phyloP scores from a whole-genome alignment of 2,329 filamentous ascomycete genomes.

The Incumbomyces delicatus region DNA sequence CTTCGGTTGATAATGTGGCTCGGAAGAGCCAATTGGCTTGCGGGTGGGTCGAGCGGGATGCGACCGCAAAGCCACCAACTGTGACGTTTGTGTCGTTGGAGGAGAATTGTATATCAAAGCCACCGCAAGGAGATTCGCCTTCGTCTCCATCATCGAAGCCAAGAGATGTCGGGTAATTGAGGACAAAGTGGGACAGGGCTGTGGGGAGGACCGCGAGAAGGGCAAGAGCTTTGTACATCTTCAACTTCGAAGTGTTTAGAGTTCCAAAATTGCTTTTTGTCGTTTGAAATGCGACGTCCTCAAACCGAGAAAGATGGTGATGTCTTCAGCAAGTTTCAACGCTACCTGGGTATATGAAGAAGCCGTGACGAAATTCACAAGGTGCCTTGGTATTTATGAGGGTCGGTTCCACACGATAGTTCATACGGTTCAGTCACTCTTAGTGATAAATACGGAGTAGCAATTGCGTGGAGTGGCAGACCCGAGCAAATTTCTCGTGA shows the following conservation, averaged over 20 bases:
- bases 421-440: too few species aligned
- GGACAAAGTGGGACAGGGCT: slow-evolving; percentile 44
- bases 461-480: too few species aligned
- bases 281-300: background rate
- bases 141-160: slow-evolving; percentile 41
- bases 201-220: slow-evolving; percentile 8
- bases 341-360: too few species aligned
- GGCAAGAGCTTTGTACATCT: background rate
- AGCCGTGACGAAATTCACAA: too few species aligned
- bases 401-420: too few species aligned
- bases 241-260: background rate
- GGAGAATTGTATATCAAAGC: slow-evolving; percentile 29
- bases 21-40: slow-evolving; percentile 23
- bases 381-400: background rate
- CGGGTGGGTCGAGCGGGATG: slow-evolving; percentile 26
- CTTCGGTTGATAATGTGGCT: slow-evolving; percentile 43
- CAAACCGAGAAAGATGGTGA: background rate
- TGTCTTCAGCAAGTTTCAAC: too few species aligned
- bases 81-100: slow-evolving; percentile 41
- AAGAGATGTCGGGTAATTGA: slow-evolving; percentile 43
- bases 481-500: background rate
- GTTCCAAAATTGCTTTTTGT: background rate
- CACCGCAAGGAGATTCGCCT: slow-evolving; percentile 41
- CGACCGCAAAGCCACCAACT: slow-evolving; percentile 39
- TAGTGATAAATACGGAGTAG: too few species aligned